Base-by-base conservation (phyloP, 768 basidiomycete species). In the Fistulinella prunicolor region DNA sequence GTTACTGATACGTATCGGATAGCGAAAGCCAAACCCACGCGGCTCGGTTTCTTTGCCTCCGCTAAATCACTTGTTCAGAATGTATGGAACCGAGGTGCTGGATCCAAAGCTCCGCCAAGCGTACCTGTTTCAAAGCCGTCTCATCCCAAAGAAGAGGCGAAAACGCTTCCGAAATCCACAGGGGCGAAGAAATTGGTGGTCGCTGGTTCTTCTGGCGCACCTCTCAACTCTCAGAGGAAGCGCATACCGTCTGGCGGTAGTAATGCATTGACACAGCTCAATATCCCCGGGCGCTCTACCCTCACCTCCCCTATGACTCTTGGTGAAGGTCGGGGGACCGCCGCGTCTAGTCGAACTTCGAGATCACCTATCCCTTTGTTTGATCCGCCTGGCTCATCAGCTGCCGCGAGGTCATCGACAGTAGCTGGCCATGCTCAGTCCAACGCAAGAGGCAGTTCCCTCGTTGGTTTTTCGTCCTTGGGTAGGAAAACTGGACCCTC, bases 61-160 rank as follows among this genome's bases (percentile, higher is more conserved):
- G 82, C 88, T 8, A 89, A 87, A 62, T 78, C 79, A 1, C 69
- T 89, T 3, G 86, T 89, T 4, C 73, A 76, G 56, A 86, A 77
- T 53, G 85, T 90, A 1, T 89, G 86, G 86, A 82, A 80, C 56
- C 73, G 84, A 54, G 79, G 76, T 21, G 68, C 63, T 14, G 63
- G 63, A 7, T 59, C 62, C 16, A 71, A 61, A 42, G 42, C 60
- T 9, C 23, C 53, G 9, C 57, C 67, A 6, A 64, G 46, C 30
- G 55, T 66, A 14, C 60, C 65, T 9, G 55, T 61, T 17, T 51
- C 64, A 32, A 73, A 68, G 49, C 37, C 63, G 5, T 46, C 52
- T 35, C 49, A 45, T 16, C 17, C 49, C 24, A 46, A 53, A 40
- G 49, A 49, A 47, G 52, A 42, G 44, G 42, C 24, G 38, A 67